These are phyloP conservation scores for Triadica sebifera DNA, from an alignment of 345 rosid genomes.

Conservation along the genomic window DNA sequence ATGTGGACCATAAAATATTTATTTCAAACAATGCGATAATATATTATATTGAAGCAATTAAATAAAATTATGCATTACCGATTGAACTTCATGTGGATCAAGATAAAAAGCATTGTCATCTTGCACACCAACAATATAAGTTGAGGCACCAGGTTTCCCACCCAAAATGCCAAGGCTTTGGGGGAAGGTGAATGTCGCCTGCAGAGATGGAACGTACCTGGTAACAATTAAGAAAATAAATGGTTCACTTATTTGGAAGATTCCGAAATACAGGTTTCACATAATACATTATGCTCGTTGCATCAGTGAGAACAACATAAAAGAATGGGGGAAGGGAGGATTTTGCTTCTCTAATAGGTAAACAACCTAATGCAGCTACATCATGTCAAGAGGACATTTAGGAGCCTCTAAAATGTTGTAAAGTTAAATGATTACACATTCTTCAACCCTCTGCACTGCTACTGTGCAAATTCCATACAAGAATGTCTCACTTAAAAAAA, in stretches of 20 bases:
- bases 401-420: not conserved
- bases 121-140: constrained; percentile 88
- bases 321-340: not conserved
- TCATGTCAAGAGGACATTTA: not conserved
- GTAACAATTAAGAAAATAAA: constrained; percentile 16
- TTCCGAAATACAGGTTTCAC: not conserved
- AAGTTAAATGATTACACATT: not conserved
- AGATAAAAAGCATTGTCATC: constrained; percentile 78
- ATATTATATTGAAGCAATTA: constrained; percentile 2
- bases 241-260: not conserved
- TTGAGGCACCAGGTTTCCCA: constrained; percentile 90
- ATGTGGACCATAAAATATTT: not conserved
- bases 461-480: not conserved
- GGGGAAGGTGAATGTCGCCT: constrained; percentile 73
- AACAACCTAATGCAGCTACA: too few relatives aligned
- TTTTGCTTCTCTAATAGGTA: not conserved
- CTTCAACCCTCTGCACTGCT: not conserved
- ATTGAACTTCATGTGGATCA: constrained; percentile 87
- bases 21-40: not conserved
- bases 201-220: constrained; percentile 83
- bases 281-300: too few relatives aligned
- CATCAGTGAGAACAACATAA: too few relatives aligned
- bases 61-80: constrained; percentile 37
- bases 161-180: constrained; percentile 94
- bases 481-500: not conserved